phyloP scores from a whole-genome alignment of 352 stramenopile genomes.

The Pythium folliculosum region DNA sequence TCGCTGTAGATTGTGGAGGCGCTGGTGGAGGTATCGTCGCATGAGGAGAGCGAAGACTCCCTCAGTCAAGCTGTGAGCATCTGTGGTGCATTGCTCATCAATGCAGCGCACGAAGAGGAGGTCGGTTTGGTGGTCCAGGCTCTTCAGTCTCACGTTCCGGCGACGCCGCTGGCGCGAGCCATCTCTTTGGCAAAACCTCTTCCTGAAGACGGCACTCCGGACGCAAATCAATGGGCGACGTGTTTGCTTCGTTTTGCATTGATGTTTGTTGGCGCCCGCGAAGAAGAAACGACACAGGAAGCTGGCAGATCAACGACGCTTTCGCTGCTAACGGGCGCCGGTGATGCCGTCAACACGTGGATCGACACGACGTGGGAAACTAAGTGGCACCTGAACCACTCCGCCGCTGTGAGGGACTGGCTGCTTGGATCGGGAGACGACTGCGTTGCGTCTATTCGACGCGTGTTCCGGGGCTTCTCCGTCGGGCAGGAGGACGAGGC shows the following conservation, averaged over 20 bases:
- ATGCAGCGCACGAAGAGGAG: not conserved
- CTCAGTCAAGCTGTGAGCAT: not conserved
- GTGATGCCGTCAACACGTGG: not conserved
- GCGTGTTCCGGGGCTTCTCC: conserved; percentile 8
- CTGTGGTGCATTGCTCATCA: not conserved
- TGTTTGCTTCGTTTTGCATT: conserved; percentile 13
- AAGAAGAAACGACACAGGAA: too few relatives aligned
- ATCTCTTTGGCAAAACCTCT: not conserved
- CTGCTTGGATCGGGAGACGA: conserved; percentile 9
- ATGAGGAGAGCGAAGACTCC: not conserved
- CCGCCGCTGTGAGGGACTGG: not conserved
- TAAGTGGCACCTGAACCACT: conserved; percentile 19
- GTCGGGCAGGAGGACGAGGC: conserved; percentile 25
- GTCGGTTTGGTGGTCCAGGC: not conserved
- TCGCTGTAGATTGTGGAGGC: not conserved
- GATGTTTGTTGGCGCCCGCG: not conserved
- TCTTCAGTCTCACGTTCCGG: not conserved
- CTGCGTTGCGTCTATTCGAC: conserved; percentile 3
- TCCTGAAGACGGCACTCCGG: not conserved
- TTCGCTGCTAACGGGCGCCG: not conserved
- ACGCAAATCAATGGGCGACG: not conserved
- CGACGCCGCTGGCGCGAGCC: not conserved
- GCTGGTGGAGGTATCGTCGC: not conserved
- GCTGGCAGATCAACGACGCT: not conserved
- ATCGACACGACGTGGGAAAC: conserved; percentile 19